Evolutionary conservation across 2,329 filamentous ascomycete species (phyloP).

Genomic region (Macrophomina tecta): DNA sequence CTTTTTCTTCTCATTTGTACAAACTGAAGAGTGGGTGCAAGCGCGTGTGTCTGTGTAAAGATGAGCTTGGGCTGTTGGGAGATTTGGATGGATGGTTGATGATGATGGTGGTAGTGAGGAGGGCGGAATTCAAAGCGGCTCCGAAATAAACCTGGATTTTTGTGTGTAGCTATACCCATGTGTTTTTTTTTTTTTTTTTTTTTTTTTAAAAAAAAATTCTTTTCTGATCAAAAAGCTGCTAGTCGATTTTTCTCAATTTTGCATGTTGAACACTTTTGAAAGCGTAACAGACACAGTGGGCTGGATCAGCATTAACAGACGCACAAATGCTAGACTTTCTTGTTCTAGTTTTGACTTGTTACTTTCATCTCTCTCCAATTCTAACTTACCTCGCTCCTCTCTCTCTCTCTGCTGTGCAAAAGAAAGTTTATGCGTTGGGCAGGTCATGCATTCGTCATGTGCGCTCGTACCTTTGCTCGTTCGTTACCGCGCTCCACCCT

Average conservation of each 20-base stretch:
- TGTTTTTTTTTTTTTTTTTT: constrained; percentile 18
- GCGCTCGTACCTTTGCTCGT: too few relatives aligned
- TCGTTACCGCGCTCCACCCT: too few relatives aligned
- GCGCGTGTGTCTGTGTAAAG: neutral
- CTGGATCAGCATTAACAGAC: neutral
- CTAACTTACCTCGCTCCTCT: too few relatives aligned
- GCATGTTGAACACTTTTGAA: too few relatives aligned
- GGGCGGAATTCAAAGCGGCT: too few relatives aligned
- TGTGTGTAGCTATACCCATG: constrained; percentile 24
- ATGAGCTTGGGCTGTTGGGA: neutral
- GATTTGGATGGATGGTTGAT: neutral
- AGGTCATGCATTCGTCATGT: too few relatives aligned
- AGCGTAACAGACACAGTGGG: too few relatives aligned
- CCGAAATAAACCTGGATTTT: neutral
- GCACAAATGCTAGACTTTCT: neutral
- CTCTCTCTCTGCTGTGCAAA: too few relatives aligned
- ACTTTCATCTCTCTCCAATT: too few relatives aligned
- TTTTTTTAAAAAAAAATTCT: neutral
- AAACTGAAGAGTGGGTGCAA: neutral
- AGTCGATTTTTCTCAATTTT: neutral
- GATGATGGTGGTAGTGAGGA: neutral
- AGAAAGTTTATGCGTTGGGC: too few relatives aligned
- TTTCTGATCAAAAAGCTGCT: constrained; percentile 4
- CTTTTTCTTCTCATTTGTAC: constrained; percentile 16
- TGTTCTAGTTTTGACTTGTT: neutral